These are phyloP conservation scores for Stenogyne calaminthoides DNA, from an alignment of 305 asterid genomes.

Conservation along the genomic window DNA sequence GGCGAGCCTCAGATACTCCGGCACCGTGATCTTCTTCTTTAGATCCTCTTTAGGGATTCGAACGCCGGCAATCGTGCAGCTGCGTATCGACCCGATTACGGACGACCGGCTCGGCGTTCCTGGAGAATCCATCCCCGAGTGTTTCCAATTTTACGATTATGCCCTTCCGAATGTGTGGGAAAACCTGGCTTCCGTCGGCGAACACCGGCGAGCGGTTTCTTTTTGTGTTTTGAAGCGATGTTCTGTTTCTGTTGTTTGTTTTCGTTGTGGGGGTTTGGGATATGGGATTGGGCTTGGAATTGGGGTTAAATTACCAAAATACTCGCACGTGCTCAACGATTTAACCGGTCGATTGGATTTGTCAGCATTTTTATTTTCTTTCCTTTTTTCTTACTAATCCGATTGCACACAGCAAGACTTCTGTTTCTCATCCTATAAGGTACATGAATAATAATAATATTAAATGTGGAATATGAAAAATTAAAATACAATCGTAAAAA, in stretches of 20 bases:
- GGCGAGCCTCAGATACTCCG: constrained; percentile 72
- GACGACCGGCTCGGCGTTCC: constrained; percentile 50
- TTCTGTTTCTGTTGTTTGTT: constrained; percentile 2
- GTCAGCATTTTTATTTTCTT: not conserved
- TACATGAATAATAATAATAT: not conserved
- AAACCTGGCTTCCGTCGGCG: constrained; percentile 41
- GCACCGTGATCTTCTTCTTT: constrained; percentile 60
- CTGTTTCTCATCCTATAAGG: not conserved
- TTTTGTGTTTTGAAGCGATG: constrained; percentile 6
- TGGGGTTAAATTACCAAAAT: constrained; percentile 26
- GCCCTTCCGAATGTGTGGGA: constrained; percentile 30
- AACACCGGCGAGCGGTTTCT: constrained; percentile 23
- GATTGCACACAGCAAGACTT: not conserved
- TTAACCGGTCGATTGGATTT: constrained; percentile 22
- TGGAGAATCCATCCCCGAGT: constrained; percentile 51
- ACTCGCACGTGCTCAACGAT: constrained; percentile 30
- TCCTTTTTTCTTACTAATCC: not conserved
- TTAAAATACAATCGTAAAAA: not conserved
- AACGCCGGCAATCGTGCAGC: constrained; percentile 72
- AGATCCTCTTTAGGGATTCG: constrained; percentile 72
- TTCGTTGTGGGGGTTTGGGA: constrained; percentile 19
- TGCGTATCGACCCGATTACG: constrained; percentile 68
- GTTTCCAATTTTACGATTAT: constrained; percentile 8
- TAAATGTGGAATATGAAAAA: not conserved
- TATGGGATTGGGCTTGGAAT: constrained; percentile 29